Evolutionary conservation across 1,139 yeast species (phyloP).

Genomic region (Spencermartinsiella ligniputridi): DNA sequence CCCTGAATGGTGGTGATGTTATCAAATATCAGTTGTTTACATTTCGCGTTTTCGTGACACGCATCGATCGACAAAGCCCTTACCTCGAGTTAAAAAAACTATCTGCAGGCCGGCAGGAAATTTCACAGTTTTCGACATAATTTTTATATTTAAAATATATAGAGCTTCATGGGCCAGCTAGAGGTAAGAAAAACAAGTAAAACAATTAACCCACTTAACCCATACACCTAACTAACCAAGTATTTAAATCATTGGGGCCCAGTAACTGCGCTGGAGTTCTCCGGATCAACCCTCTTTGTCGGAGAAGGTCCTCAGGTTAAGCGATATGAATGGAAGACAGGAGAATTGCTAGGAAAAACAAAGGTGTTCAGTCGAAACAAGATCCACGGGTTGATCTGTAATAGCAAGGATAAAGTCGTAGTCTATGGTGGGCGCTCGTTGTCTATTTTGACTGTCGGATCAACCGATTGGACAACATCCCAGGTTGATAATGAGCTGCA

Average conservation of each 20-base stretch:
- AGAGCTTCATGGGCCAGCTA: not conserved
- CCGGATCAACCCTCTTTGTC: conserved; percentile 42
- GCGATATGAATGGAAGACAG: conserved; percentile 46
- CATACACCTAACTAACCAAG: not conserved
- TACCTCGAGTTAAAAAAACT: not conserved
- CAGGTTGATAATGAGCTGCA: conserved; percentile 41
- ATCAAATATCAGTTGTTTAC: no score
- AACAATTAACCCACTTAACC: not conserved
- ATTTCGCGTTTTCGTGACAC: not conserved
- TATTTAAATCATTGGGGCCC: conserved; percentile 59
- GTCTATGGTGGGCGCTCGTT: conserved; percentile 76
- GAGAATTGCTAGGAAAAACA: conserved; percentile 38
- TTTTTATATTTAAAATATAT: no score
- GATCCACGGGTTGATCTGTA: conserved; percentile 64
- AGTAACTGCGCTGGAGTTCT: conserved; percentile 57
- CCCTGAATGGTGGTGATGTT: no score
- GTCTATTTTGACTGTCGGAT: conserved; percentile 36
- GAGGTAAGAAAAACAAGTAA: not conserved
- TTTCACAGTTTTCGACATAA: no score
- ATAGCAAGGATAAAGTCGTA: conserved; percentile 36
- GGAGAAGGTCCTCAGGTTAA: conserved; percentile 73
- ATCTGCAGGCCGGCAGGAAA: not conserved
- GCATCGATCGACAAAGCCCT: not conserved
- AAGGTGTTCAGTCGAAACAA: conserved; percentile 65
- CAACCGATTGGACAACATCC: conserved; percentile 17